Percentiles rank a stretch among this genome's conserved stretches.
Evolutionary conservation across 164 flowering plant genomes (phyloP).

Genomic region (Brasenia schreberi): DNA sequence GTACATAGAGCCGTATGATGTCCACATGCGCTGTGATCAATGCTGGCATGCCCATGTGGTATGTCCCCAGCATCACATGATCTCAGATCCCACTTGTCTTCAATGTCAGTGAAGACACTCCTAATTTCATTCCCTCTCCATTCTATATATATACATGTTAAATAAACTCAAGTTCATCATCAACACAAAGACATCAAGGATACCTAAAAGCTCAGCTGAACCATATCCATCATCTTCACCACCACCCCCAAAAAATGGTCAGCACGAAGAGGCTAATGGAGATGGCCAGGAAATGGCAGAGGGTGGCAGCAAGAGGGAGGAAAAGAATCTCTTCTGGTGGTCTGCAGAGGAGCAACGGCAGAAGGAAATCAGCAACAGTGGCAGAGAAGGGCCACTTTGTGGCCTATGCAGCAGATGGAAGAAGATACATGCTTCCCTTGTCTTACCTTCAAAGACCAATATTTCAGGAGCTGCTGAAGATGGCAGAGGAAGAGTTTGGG

Average conservation of each 20-base stretch:
- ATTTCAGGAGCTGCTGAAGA: constrained; percentile 17
- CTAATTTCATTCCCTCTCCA: constrained; percentile 10
- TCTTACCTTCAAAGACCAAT: constrained; percentile 5
- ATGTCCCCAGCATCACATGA: too few relatives aligned
- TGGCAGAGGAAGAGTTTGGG: constrained; percentile 23
- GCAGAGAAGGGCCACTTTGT: constrained; percentile 11
- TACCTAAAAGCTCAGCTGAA: too few relatives aligned
- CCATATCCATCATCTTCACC: not conserved
- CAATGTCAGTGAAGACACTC: too few relatives aligned
- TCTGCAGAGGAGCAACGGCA: not conserved
- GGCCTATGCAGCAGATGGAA: constrained; percentile 2
- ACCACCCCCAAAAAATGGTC: not conserved
- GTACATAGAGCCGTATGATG: too few relatives aligned
- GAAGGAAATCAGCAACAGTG: not conserved
- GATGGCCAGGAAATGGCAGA: constrained; percentile 8
- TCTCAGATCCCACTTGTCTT: too few relatives aligned
- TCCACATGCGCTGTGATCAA: too few relatives aligned
- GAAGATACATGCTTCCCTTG: constrained; percentile 3
- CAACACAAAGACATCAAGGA: too few relatives aligned
- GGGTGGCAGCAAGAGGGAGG: not conserved
- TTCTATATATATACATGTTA: not conserved
- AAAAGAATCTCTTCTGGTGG: not conserved
- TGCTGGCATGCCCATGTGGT: too few relatives aligned
- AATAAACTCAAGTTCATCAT: too few relatives aligned
- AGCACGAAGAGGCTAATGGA: constrained; percentile 3